phyloP scores from a whole-genome alignment of 495 filamentous ascomycete genomes.

The Xylaria acuta region DNA sequence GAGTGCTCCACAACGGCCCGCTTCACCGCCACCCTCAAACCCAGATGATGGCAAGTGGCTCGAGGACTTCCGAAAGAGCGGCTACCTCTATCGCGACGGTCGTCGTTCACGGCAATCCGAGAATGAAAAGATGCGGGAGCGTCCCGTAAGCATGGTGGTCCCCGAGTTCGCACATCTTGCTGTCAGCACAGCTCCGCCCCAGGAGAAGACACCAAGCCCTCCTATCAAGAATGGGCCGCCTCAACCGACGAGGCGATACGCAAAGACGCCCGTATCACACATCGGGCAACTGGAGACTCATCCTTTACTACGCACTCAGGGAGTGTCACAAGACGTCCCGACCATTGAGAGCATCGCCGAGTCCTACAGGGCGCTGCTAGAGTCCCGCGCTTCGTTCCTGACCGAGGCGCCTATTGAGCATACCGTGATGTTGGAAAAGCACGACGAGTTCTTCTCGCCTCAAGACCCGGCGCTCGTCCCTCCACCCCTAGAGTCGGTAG shows the following conservation, averaged over 20 bases:
- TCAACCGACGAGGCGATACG: constrained; percentile 41
- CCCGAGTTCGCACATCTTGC: constrained; percentile 51
- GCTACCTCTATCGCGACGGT: constrained; percentile 35
- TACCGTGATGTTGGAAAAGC: constrained; percentile 23
- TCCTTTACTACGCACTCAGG: constrained; percentile 34
- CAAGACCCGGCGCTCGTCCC: constrained; percentile 14
- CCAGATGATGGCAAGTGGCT: constrained; percentile 45
- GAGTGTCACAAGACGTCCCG: constrained; percentile 35
- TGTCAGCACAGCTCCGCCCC: constrained; percentile 29
- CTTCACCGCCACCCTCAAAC: constrained; percentile 32
- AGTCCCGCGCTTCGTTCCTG: constrained; percentile 38
- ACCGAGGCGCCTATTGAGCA: constrained; percentile 31
- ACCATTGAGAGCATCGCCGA: constrained; percentile 54
- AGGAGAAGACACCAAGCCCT: constrained; percentile 29
- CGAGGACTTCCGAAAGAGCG: constrained; percentile 43
- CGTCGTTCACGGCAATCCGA: constrained; percentile 22
- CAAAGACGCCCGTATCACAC: constrained; percentile 53
- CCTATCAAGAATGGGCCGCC: constrained; percentile 31
- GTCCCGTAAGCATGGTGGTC: constrained; percentile 38
- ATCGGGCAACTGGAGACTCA: constrained; percentile 49
- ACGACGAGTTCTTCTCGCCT: constrained; percentile 10
- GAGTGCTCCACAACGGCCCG: constrained; percentile 31
- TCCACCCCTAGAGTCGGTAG: constrained; percentile 25
- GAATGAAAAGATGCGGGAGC: constrained; percentile 25
- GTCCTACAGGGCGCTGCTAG: constrained; percentile 51